Evolutionary conservation across 2,329 filamentous ascomycete species (phyloP), one percentile per base, ranked within the genome.

Genomic region (Calonectria pseudoturangicola): DNA sequence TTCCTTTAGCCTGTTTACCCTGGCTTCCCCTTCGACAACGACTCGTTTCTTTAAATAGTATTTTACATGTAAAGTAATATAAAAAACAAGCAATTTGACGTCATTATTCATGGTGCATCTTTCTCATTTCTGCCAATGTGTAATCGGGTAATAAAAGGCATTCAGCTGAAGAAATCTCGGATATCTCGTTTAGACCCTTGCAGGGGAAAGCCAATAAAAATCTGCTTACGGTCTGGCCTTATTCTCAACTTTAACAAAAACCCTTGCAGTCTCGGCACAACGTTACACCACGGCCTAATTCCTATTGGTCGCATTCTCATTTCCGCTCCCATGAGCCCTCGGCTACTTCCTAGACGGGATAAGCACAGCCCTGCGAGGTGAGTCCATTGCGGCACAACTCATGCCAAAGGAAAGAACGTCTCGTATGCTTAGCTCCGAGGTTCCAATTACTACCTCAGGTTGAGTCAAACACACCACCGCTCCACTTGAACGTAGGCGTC

Each of bases 271-370:
- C 25, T 51, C 16, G 48, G 18, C 25, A 28, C 48, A 51, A 51
- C 48, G 48, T 51, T 51, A 27, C 48, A 30, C 9, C 48, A 27
- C 48, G 8, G 48, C 25, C 48, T 18, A 51, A 28, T 51, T 51
- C 5, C 16, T 28, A 51, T 27, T 51, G 48, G 48, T 30, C 15
- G 4, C 25, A 18, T 3, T 7, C 48, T 28, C 8, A 18, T 12
- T 51, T 15, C 48, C 48, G 15, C 5, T 28, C 12, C 16, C 48
- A 51, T 15, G 13, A 51, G 48, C 48, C 3, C 15, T 51, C 48
- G 48, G 48, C 48, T 51, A 28, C 28, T 51, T 3, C 48, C 48
- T 18, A 18, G 48, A 51, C 25, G 48, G 48, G 48, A 30, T 51
- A 3, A 28, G 18, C 25, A 51, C 48, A 28, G 48, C 48, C 48